Evolutionary conservation across 805 yeast species (phyloP).

Genomic region (Cyberlindnera petersonii): DNA sequence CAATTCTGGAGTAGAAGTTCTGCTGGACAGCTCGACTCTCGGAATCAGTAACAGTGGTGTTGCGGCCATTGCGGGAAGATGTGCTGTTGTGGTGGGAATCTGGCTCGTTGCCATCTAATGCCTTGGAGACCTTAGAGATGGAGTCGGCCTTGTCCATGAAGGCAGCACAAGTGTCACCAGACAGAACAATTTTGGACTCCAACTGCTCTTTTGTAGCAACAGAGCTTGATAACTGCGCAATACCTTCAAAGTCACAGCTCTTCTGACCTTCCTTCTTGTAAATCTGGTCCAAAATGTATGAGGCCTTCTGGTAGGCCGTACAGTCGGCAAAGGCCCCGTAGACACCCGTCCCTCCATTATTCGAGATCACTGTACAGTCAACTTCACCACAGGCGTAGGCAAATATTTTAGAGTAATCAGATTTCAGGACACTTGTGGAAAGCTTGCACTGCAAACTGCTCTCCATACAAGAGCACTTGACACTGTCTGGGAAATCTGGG

Average conservation of each 20-base stretch:
- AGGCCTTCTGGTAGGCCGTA: constrained; percentile 55
- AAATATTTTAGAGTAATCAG: constrained; percentile 54
- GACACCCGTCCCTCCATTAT: constrained; percentile 53
- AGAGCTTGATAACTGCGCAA: constrained; percentile 17
- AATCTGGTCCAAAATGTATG: constrained; percentile 56
- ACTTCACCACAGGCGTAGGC: constrained; percentile 52
- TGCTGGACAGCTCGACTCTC: constrained; percentile 9
- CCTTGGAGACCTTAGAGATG: background rate
- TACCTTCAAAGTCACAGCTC: constrained; percentile 27
- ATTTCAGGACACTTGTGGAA: constrained; percentile 38
- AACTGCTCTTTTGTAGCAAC: constrained; percentile 11
- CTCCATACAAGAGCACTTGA: constrained; percentile 59
- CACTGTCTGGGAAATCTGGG: constrained; percentile 67
- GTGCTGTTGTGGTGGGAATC: background rate
- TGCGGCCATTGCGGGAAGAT: background rate
- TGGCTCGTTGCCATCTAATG: background rate
- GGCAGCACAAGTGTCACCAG: constrained; percentile 21
- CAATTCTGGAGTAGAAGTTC: constrained; percentile 10
- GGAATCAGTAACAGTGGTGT: background rate
- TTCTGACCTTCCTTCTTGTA: constrained; percentile 46
- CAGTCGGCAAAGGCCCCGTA: constrained; percentile 74
- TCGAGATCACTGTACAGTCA: constrained; percentile 55
- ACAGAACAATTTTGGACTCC: constrained; percentile 4
- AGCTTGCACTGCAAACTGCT: constrained; percentile 55
- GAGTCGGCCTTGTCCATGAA: constrained; percentile 7